Conservation (phyloP, 1,284 basidiomycete genomes). For the Singerocomus rubriflavus region DNA sequence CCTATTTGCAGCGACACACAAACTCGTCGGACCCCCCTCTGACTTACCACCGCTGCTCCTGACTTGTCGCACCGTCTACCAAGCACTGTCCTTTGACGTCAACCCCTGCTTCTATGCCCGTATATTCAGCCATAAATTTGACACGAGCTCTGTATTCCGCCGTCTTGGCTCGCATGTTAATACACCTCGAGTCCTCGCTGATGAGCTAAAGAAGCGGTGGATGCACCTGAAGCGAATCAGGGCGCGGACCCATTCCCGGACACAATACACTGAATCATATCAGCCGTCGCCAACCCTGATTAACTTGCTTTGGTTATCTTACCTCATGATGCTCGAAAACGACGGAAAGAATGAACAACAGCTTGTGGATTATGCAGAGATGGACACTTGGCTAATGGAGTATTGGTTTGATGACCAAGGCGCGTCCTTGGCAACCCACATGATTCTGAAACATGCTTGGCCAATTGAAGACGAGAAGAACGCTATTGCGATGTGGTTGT, state of each 20-base stretch:
- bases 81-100: conserved; percentile 42
- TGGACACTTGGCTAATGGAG: conserved; percentile 48
- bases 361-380: conserved; percentile 53
- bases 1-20: conserved; percentile 47
- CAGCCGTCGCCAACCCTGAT: conserved; percentile 28
- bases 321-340: conserved; percentile 78
- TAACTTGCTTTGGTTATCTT: conserved; percentile 62
- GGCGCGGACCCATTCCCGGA: conserved; percentile 36
- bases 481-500: conserved; percentile 68
- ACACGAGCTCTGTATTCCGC: conserved; percentile 52
- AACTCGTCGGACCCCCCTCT: conserved; percentile 53
- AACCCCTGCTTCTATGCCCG: conserved; percentile 66
- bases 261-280: conserved; percentile 28
- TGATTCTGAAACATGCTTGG: conserved; percentile 46
- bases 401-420: conserved; percentile 52
- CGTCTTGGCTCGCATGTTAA: conserved; percentile 47
- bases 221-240: conserved; percentile 52
- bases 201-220: conserved; percentile 59
- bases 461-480: conserved; percentile 51
- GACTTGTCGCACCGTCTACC: conserved; percentile 51
- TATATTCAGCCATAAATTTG: conserved; percentile 69
- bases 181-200: conserved; percentile 44
- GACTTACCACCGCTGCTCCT: conserved; percentile 51
- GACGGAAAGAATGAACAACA: conserved; percentile 74
- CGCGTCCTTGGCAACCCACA: conserved; percentile 41